Base-by-base conservation (phyloP, 352 stramenopile genomes). In the Pythium sukuiense region DNA sequence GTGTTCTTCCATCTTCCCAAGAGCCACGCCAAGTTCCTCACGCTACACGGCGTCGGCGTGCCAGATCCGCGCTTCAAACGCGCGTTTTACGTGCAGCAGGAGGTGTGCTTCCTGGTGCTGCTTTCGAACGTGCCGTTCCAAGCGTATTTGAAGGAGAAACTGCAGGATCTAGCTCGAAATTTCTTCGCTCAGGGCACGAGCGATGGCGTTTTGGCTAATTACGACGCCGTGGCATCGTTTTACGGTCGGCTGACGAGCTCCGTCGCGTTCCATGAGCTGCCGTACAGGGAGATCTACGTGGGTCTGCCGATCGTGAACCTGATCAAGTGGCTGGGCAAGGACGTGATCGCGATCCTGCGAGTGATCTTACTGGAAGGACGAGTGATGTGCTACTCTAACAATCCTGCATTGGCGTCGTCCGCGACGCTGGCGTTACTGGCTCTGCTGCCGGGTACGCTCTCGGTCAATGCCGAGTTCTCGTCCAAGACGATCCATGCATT, bases 291-390 rank as follows among this genome's bases (percentile, higher is more conserved):
- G 45, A 48, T 76, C 20, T 70, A 76, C 45, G 68, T 77, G 8
- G 70, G 76, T 3, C 65, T 90, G 18, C 85, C 85, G 0, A 62
- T 83, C n/a, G 71, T 81, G 26, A 67, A 68, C 27, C 65, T 91
- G 18, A 67, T 89, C 41, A 72, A 73, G 0, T 68, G 80, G 33
- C 59, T 91, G 32, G 80, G 76, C 16, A 79, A 78, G 13, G 79
- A 94, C 37, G 63, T 95, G 9, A 52, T 95, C 29, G 83, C 79
- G 11, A 76, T 90, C 8, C 55, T 95, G 35, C 80, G 85, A 8
- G 81, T 90, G 9, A 33, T 96, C 1, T 41, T 95, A 26, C 52
- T 95, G 6, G 84, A 95, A 73, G 88, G 88, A 0, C 79, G 88
- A 6, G 73, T 95, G 4, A 77, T 92, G 29, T 93, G 90, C 55